Evolutionary conservation across 208 protist genomes (phyloP).

Genomic region (Herpetomonas tarakana): DNA sequence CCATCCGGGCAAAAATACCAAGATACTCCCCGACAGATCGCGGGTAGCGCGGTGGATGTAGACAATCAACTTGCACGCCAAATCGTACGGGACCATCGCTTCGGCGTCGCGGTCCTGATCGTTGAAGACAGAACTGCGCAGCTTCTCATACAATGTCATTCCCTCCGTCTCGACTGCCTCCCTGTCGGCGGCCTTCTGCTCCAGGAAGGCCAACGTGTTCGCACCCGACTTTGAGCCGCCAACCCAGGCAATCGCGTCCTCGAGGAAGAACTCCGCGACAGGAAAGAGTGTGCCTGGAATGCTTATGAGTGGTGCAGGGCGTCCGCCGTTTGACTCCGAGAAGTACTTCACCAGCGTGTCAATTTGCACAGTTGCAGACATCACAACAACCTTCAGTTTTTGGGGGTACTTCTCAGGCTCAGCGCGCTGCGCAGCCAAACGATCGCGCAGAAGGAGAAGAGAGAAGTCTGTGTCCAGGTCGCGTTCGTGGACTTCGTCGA

Average conservation of each 20-base stretch:
- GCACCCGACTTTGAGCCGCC: conserved; percentile 22
- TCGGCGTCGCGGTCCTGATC: conserved; percentile 53
- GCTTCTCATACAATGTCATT: conserved; percentile 42
- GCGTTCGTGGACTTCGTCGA: conserved; percentile 90
- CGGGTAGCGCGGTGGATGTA: conserved; percentile 41
- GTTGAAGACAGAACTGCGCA: conserved; percentile 54
- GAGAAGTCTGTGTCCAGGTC: conserved; percentile 85
- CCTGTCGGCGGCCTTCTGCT: conserved; percentile 6
- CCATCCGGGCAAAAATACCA: conserved; percentile 91
- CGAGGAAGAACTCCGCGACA: conserved; percentile 84
- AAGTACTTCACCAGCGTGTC: conserved; percentile 75
- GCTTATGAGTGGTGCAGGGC: conserved; percentile 50
- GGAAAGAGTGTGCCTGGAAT: conserved; percentile 85
- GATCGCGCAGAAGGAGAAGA: conserved; percentile 70
- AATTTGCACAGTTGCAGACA: conserved; percentile 93
- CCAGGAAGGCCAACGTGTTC: conserved; percentile 30
- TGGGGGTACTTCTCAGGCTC: conserved; percentile 33
- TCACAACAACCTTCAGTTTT: conserved; percentile 96
- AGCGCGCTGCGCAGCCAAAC: conserved; percentile 44
- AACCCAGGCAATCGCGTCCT: conserved; percentile 67
- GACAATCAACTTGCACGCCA: conserved; percentile 59
- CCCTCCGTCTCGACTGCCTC: not conserved
- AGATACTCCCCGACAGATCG: conserved; percentile 62
- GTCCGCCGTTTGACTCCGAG: conserved; percentile 21
- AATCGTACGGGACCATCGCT: conserved; percentile 64